A percentile compares a stretch with the other conserved stretches of the same genome.
phyloP scores from a whole-genome alignment of 2,329 filamentous ascomycete genomes.

The Chalaropsis ovoidea region DNA sequence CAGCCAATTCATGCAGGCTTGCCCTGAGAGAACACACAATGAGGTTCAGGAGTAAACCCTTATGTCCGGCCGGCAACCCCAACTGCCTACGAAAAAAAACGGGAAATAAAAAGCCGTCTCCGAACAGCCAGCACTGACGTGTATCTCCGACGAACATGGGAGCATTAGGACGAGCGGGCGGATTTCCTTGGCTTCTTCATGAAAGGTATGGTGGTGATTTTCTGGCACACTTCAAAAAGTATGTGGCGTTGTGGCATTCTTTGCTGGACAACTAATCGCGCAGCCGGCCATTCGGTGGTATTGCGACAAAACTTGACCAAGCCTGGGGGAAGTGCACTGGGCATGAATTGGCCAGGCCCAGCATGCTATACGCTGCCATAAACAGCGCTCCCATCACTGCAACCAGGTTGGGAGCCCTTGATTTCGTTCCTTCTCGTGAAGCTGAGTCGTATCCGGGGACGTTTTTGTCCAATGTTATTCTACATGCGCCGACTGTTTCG shows the following conservation, averaged over 20 bases:
- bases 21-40: background rate
- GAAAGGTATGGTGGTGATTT: background rate
- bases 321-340: background rate
- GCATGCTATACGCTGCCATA: slow-evolving; percentile 1
- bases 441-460: background rate
- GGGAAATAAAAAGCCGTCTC: background rate
- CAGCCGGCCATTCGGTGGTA: slow-evolving; percentile 10
- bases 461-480: background rate
- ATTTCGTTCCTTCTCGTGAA: background rate
- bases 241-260: background rate
- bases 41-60: slow-evolving; percentile 2
- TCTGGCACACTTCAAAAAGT: background rate
- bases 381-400: background rate
- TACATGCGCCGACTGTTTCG: background rate
- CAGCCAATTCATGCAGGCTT: background rate
- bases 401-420: background rate
- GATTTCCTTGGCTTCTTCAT: background rate
- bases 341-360: background rate
- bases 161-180: background rate
- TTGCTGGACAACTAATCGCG: background rate
- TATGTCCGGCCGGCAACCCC: slow-evolving; percentile 2
- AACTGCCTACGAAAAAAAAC: background rate
- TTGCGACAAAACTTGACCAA: background rate
- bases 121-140: background rate
- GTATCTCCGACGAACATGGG: background rate